Base-by-base conservation (phyloP, 2,329 filamentous ascomycete species). In the Pyrenochaeta sp. region DNA sequence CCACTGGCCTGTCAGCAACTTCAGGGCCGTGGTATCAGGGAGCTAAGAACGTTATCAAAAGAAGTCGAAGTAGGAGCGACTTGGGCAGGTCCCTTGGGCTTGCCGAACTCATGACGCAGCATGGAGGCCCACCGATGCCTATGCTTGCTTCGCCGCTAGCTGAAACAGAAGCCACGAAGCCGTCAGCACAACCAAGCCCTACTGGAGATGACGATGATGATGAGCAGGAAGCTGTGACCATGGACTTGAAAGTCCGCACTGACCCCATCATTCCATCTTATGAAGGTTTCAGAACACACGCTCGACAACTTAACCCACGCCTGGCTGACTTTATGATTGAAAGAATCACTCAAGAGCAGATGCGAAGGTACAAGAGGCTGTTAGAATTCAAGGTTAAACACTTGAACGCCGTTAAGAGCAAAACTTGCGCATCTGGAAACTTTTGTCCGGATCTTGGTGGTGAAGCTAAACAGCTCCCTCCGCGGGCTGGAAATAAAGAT, bases 331-430 rank as follows among this genome's bases (percentile, higher is more conserved):
- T 87, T 73, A 81, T 97, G 59, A 85, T 94, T 12, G 90, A 95
- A 27, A 87, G 92, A 40, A 90, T 97, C 62, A 90, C 90, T 0
- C 85, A 91, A 60, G 92, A 96, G 67, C 91, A 97, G 72, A 80
- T 89, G 41, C 81, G 87, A 54, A 86, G 92, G 49, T 96, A 93
- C 75, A 95, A 93, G 73, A 85, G 85, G 23, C 79, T 97, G 14
- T 80, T 94, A 27, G 87, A 86, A 32, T 79, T 83, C 57, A 89
- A 87, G 68, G 81, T 91, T 50, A 89, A 89, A 64, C 92, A 97
- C 68, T 78, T 87, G 1, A 81, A 83, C 41, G 80, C 82, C 2
- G 84, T 89, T 1, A 79, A 80, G 21, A 80, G 80, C 42, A 66
- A 77, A 7, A 83, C 78, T 15, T 96, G 92, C 69, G 66, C 82